Evolutionary conservation across 1,284 basidiomycete species (phyloP).

Genomic region (Puccinia triticina): DNA sequence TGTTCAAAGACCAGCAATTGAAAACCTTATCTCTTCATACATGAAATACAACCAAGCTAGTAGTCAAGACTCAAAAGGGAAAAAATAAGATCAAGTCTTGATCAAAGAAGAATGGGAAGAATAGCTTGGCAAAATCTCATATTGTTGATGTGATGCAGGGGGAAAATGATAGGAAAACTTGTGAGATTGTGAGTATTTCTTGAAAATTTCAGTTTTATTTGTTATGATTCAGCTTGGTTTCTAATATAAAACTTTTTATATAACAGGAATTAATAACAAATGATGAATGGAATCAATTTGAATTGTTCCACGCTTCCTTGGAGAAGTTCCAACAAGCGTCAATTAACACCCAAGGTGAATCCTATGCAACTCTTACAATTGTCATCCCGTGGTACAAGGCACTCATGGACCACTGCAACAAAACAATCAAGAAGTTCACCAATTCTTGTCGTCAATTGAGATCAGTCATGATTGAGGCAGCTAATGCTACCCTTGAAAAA

Average conservation of each 20-base stretch:
- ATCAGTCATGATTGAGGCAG: constrained; percentile 15
- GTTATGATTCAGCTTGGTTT: neutral
- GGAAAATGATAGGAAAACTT: neutral
- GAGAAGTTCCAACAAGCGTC: neutral
- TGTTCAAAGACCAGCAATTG: no score
- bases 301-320: neutral
- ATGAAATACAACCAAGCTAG: neutral
- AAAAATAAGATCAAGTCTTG: no score
- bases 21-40: neutral
- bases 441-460: neutral
- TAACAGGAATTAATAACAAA: neutral
- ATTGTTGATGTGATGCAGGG: neutral
- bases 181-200: neutral
- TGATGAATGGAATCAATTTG: neutral
- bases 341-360: no score
- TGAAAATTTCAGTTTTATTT: neutral
- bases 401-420: constrained; percentile 6
- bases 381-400: constrained; percentile 1
- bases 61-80: constrained; percentile 1
- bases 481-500: neutral
- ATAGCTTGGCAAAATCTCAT: neutral
- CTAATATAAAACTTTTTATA: neutral
- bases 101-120: neutral
- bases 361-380: constrained; percentile 7
- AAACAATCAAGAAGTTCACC: neutral